Percentiles rank a stretch among this genome's conserved stretches.
phyloP scores from a whole-genome alignment of 139 green algal genomes.

The Monoraphidium neglectum region DNA sequence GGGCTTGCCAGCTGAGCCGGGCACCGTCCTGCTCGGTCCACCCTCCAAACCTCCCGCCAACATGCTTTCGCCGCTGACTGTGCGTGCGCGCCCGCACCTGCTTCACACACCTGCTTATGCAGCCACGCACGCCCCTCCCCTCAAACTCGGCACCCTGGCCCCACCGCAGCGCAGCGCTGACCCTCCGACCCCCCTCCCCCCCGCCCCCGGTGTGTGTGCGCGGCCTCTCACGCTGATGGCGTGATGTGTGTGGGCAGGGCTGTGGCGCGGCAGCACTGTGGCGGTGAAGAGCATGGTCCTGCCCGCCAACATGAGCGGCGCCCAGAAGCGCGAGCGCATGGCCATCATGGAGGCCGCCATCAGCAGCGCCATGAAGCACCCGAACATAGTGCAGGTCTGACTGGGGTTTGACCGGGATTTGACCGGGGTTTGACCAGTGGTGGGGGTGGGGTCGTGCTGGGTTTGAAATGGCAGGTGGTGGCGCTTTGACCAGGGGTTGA shows the following conservation, averaged over 20 bases:
- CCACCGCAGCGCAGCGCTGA: too few species aligned
- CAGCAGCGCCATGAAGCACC: conserved; percentile 33
- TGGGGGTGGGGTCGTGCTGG: neutral
- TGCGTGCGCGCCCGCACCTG: too few species aligned
- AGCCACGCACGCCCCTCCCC: too few species aligned
- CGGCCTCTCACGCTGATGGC: too few species aligned
- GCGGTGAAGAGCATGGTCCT: conserved; percentile 16
- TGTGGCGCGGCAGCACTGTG: conserved; percentile 32
- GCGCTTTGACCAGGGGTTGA: too few species aligned
- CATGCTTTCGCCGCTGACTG: too few species aligned
- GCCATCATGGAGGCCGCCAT: conserved; percentile 41
- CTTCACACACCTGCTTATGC: too few species aligned
- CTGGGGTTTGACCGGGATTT: neutral
- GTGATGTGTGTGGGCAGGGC: neutral
- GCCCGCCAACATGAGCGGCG: neutral
- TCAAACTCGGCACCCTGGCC: too few species aligned
- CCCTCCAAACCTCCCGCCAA: too few species aligned
- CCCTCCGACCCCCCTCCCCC: too few species aligned
- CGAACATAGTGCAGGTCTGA: conserved; percentile 22
- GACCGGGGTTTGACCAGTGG: neutral
- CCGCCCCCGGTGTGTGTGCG: too few species aligned
- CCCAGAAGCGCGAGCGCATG: conserved; percentile 46
- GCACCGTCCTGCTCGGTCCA: too few species aligned
- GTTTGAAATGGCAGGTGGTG: neutral
- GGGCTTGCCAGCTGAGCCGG: neutral